These are phyloP conservation scores for Vigna radiata DNA, from an alignment of 306 rosid genomes.

Conservation along the genomic window DNA sequence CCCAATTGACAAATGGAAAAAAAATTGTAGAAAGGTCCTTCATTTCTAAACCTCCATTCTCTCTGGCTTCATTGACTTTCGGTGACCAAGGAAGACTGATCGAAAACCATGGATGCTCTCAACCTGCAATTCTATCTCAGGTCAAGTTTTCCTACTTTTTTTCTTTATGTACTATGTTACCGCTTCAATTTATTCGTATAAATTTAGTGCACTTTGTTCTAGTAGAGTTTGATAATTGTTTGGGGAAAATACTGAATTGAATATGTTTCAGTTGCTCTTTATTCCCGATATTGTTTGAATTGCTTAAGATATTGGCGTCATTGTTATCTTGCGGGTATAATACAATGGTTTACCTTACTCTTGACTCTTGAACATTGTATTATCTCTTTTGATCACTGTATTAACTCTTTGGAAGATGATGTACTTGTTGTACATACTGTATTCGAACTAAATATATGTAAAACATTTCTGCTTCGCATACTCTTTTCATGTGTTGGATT, in stretches of 20 bases:
- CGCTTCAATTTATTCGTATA: not conserved
- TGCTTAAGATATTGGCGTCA: slow-evolving; percentile 12
- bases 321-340: not conserved
- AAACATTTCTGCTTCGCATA: not conserved
- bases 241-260: not conserved
- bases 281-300: not conserved
- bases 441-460: not conserved
- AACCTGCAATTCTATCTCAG: slow-evolving; percentile 24
- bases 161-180: not conserved
- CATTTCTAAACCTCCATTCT: not conserved
- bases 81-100: not conserved
- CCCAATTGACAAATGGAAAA: no score
- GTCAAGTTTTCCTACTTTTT: slow-evolving; percentile 8
- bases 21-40: not conserved
- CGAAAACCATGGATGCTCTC: not conserved
- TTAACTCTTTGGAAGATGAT: slow-evolving; percentile 8
- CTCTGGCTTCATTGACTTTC: not conserved
- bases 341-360: no score
- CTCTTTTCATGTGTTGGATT: no score
- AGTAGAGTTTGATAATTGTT: not conserved
- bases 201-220: not conserved
- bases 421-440: slow-evolving; percentile 2
- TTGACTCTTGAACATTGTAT: no score
- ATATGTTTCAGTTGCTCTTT: no score
- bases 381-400: no score